Evolutionary conservation across 2,329 filamentous ascomycete species (phyloP), one percentile per base, ranked within the genome.

Genomic region (Aspergillus bombycis): DNA sequence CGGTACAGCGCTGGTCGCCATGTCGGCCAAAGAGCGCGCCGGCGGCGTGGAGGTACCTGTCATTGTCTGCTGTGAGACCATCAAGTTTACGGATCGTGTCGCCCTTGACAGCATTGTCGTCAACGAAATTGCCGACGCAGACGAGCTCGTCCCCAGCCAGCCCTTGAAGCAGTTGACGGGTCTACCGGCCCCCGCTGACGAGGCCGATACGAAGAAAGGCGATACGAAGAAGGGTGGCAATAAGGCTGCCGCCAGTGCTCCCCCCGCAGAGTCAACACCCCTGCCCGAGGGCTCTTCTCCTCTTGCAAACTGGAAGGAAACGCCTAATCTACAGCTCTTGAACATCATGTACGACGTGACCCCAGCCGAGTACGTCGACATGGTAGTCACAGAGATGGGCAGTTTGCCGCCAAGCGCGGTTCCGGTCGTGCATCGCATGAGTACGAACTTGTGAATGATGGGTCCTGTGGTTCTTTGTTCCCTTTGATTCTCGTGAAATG

Each of bases 311-410:
- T 89, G 86, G 86, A 81, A 79, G 59, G 84, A 88, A n/a, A 82
- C 85, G 50, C 81, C 82, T 32, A 85, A 85, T 62, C 75, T 91
- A 62, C 87, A 89, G 73, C 80, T 90, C 45, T 79, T 89, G 66
- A 91, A 91, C 74, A 85, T 97, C 64, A 88, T 98, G 79, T 97
- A 96, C 74, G 95, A 99, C 77, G 92, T 94, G 55, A 99, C 95
- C 1, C 91, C 90, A 16, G 91, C 92, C 4, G 90, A 92, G 71
- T 94, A 93, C 73, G 89, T 98, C 68, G 90, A 92, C 45, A 91
- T 94, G 78, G 90, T 99, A 46, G 88, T 98, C 57, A 97, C 93
- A 3, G 95, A 99, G 80, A 89, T 94, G 75, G 95, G 94, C 48
- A 92, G 88, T 72, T 86, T 96, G 66, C 92, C 93, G 57, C 91